Evolutionary conservation across 257 asterid genomes (phyloP), one percentile per base, ranked within the genome.

Genomic region (Voacanga thouarsii): DNA sequence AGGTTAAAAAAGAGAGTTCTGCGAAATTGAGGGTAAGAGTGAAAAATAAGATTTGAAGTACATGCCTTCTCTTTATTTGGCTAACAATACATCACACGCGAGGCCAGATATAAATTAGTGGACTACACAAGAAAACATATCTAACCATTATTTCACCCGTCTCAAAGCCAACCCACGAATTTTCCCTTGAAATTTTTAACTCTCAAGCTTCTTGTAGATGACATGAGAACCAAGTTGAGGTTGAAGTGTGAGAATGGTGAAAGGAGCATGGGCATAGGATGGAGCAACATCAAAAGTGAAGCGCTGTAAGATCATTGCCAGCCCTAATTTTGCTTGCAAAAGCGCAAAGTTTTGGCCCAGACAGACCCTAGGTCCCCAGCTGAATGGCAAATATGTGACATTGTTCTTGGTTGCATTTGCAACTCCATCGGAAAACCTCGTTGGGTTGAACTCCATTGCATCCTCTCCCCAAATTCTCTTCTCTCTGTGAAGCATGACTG

Each of bases 281-380:
- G 82, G 73, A 0, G 82, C 61, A 72, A 79, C 53, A 7, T 60
- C 41, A 0, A 71, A 72, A 3, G 50, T 7, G 77, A 79, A 79
- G 1, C 65, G 70, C 19, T 64, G 77, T 7, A 79, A 33, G 7
- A 79, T 45, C 71, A 71, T 63, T 6, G 78, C 77, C 28, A 79
- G 11, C 44, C 37, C 71, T 30, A 79, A 12, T n/a, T 61, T 79
- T 4, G 61, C 43, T 3, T 79, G 77, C 5, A 65, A 3, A n/a
- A n/a, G n/a, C n/a, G n/a, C n/a, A n/a, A n/a, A n/a, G n/a, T n/a
- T n/a, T n/a, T n/a, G n/a, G n/a, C n/a, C n/a, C n/a, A n/a, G n/a
- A n/a, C n/a, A n/a, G n/a, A n/a, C n/a, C n/a, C n/a, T n/a, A n/a
- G n/a, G n/a, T n/a, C n/a, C n/a, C n/a, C n/a, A n/a, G n/a, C n/a